These are phyloP conservation scores for Daldinia grandis DNA, from an alignment of 495 filamentous ascomycete species.

Conservation along the genomic window DNA sequence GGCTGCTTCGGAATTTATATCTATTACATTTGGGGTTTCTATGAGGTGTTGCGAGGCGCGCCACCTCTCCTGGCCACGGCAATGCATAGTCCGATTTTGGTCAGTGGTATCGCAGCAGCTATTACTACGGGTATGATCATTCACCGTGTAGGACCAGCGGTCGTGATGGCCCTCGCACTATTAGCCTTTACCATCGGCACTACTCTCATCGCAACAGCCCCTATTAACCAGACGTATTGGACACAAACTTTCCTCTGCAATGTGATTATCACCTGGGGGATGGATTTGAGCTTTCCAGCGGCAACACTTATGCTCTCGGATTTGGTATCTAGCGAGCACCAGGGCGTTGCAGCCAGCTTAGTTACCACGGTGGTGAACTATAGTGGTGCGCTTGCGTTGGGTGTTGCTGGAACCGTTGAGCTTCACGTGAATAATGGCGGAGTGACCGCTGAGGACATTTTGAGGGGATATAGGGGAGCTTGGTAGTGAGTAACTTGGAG, in stretches of 20 bases:
- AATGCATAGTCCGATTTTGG: slow-evolving; percentile 56
- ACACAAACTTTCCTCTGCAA: slow-evolving; percentile 58
- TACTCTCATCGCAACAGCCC: slow-evolving; percentile 59
- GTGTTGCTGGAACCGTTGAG: slow-evolving; percentile 60
- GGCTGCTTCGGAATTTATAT: slow-evolving; percentile 69
- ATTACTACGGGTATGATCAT: slow-evolving; percentile 61
- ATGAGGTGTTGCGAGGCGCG: slow-evolving; percentile 60
- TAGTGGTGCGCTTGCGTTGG: slow-evolving; percentile 56
- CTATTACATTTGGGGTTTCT: slow-evolving; percentile 67
- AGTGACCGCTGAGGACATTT: slow-evolving; percentile 44
- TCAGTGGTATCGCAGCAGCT: slow-evolving; percentile 63
- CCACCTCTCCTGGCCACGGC: slow-evolving; percentile 60
- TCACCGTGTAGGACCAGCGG: slow-evolving; percentile 53
- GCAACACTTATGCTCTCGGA: slow-evolving; percentile 56
- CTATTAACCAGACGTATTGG: slow-evolving; percentile 59
- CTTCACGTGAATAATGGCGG: slow-evolving; percentile 47
- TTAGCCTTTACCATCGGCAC: slow-evolving; percentile 58
- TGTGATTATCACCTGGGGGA: slow-evolving; percentile 63
- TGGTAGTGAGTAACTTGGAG: slow-evolving; percentile 41
- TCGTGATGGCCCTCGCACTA: slow-evolving; percentile 63
- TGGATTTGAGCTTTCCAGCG: slow-evolving; percentile 59
- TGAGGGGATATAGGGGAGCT: slow-evolving; percentile 53
- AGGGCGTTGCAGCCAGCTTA: slow-evolving; percentile 56
- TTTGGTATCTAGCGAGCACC: slow-evolving; percentile 54
- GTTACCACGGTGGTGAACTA: slow-evolving; percentile 60